Conservation (phyloP, 2,329 filamentous ascomycete species). For the Venturia asperata region DNA sequence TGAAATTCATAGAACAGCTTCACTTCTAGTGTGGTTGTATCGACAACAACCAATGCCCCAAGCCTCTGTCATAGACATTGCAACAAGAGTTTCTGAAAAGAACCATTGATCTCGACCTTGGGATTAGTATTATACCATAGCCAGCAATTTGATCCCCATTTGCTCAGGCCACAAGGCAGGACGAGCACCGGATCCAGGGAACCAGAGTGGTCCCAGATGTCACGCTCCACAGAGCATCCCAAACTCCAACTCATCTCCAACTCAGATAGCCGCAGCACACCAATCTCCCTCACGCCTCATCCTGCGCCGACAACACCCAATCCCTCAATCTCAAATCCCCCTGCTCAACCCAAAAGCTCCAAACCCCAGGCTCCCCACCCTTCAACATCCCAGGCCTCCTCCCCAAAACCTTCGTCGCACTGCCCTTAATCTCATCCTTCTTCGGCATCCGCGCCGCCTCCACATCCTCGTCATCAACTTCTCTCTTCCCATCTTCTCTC, state of each 20-base stretch:
- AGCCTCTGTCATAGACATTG: too few relatives aligned
- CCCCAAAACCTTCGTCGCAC: background rate
- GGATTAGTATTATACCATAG: background rate
- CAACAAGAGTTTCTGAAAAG: too few relatives aligned
- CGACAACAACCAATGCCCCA: too few relatives aligned
- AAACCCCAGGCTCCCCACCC: background rate
- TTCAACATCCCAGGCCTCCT: background rate
- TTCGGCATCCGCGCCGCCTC: background rate
- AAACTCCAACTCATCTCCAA: background rate
- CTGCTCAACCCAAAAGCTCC: background rate
- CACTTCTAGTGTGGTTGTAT: too few relatives aligned
- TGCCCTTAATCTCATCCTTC: background rate
- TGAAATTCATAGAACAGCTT: too few relatives aligned
- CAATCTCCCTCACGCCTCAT: background rate
- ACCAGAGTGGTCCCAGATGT: too few relatives aligned
- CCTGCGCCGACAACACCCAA: background rate
- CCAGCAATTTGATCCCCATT: background rate
- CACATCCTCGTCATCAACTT: background rate
- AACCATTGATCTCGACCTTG: background rate
- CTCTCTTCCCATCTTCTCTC: background rate
- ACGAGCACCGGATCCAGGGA: background rate
- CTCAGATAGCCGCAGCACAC: background rate
- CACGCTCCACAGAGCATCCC: background rate
- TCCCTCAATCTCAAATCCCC: background rate
- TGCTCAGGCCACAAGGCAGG: background rate